Percentiles rank a stretch among this genome's conserved stretches.
Conservation (phyloP, 2,329 filamentous ascomycete genomes). For the Clonostachys chloroleuca region DNA sequence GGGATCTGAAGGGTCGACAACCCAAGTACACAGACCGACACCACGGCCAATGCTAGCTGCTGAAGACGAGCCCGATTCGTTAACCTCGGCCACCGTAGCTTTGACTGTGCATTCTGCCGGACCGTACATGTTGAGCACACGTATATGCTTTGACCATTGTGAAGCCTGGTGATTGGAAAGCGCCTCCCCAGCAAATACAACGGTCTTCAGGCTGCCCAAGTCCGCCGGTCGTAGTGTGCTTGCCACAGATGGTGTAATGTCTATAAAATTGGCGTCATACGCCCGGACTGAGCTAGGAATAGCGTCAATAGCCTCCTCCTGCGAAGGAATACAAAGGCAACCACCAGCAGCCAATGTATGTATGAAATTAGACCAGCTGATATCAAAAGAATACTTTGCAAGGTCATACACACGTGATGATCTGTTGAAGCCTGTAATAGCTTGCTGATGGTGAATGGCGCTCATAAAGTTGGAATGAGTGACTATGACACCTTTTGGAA, state of each 20-base stretch:
- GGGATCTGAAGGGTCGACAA: conserved; percentile 9
- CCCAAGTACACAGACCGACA: conserved; percentile 9
- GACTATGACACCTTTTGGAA: conserved; percentile 4
- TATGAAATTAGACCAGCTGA: conserved; percentile 2
- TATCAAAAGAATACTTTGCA: conserved; percentile 7
- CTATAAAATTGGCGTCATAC: conserved; percentile 2
- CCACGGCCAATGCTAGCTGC: conserved; percentile 12
- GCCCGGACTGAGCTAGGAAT: conserved; percentile 5
- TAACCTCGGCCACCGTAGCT: conserved; percentile 14
- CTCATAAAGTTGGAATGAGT: conserved; percentile 2
- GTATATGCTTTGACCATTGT: conserved; percentile 1
- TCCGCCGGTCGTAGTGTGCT: conserved; percentile 4
- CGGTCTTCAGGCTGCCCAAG: conserved; percentile 2
- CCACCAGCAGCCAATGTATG: conserved; percentile 4
- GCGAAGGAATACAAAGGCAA: conserved; percentile 10
- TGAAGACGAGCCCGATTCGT: conserved; percentile 6
- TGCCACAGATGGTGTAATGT: conserved; percentile 6
- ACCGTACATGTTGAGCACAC: conserved; percentile 27
- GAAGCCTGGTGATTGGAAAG: conserved; percentile 7
- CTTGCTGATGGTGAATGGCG: conserved; percentile 2
- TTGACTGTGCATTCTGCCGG: conserved; percentile 33
- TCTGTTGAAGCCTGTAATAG: neutral
- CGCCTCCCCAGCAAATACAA: conserved; percentile 9
- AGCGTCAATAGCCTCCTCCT: conserved; percentile 4
- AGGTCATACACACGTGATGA: conserved; percentile 6